Conservation (phyloP, 352 stramenopile genomes). For the Halophytophthora polymorphica region DNA sequence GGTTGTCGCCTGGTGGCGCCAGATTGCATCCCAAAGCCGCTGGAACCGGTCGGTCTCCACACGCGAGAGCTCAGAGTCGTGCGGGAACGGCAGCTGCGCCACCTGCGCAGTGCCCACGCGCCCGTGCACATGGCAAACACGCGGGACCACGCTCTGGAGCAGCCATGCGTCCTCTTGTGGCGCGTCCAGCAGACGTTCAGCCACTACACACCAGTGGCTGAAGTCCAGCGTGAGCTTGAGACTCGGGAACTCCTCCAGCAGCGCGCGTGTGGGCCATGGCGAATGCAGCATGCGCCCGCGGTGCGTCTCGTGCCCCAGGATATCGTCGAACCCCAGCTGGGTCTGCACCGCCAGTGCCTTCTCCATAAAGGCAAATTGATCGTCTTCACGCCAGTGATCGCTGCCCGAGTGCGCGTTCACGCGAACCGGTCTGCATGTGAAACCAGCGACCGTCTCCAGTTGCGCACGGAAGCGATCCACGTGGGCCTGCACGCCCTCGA, state of each 20-base stretch:
- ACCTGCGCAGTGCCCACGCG: conserved; percentile 50
- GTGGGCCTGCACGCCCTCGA: conserved; percentile 43
- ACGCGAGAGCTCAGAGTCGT: conserved; percentile 20
- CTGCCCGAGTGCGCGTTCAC: conserved; percentile 64
- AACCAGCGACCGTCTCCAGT: conserved; percentile 27
- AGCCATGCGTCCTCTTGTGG: conserved; percentile 41
- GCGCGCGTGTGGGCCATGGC: conserved; percentile 57
- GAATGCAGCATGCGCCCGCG: conserved; percentile 67
- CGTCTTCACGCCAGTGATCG: conserved; percentile 44
- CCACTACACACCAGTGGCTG: conserved; percentile 63
- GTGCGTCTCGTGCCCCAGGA: conserved; percentile 62
- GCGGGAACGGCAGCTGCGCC: conserved; percentile 45
- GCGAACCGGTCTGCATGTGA: conserved; percentile 25
- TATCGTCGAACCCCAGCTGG: conserved; percentile 25
- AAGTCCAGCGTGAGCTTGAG: conserved; percentile 71
- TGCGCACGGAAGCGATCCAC: conserved; percentile 40
- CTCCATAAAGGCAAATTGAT: conserved; percentile 51
- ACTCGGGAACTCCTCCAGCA: conserved; percentile 55
- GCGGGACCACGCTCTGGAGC: conserved; percentile 45
- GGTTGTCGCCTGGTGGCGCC: conserved; percentile 27
- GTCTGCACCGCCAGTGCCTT: conserved; percentile 44
- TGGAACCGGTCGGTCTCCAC: conserved; percentile 49
- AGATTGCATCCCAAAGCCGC: conserved; percentile 45
- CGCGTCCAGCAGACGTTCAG: conserved; percentile 54
- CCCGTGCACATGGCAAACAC: conserved; percentile 62